Evolutionary conservation across 2,329 filamentous ascomycete species (phyloP).

Genomic region (Fusarium transvaalense): DNA sequence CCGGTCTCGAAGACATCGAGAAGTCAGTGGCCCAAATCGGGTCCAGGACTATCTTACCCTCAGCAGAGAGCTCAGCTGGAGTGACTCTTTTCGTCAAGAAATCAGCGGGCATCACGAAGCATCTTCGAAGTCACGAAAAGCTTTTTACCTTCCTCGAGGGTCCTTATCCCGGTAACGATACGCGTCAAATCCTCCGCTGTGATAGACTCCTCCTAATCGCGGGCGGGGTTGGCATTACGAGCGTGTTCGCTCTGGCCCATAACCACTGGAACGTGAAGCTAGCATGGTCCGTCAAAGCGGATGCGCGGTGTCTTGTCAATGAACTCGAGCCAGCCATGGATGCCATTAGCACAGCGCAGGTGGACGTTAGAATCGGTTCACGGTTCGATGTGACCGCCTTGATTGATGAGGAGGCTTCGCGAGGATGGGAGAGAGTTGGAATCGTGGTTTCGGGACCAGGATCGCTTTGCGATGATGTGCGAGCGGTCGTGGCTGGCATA

Average conservation of each 20-base stretch:
- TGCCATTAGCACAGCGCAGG: slow-evolving; percentile 1
- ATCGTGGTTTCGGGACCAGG: slow-evolving; percentile 19
- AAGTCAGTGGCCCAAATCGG: slow-evolving; percentile 5
- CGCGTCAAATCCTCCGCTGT: slow-evolving; percentile 5
- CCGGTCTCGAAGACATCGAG: slow-evolving; percentile 2
- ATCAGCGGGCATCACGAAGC: slow-evolving; percentile 10
- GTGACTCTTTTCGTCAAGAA: slow-evolving; percentile 19
- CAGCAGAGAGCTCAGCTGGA: slow-evolving; percentile 11
- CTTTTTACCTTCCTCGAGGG: slow-evolving; percentile 17
- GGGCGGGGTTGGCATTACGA: slow-evolving; percentile 19
- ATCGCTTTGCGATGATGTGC: slow-evolving; percentile 16
- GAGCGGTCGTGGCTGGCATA: slow-evolving; percentile 12
- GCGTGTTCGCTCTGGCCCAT: background rate
- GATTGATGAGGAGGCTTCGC: slow-evolving; percentile 1
- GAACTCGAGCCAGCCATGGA: slow-evolving; percentile 19
- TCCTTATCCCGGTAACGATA: background rate
- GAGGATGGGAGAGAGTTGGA: slow-evolving; percentile 17
- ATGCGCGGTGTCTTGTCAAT: slow-evolving; percentile 14
- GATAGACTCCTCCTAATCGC: slow-evolving; percentile 22
- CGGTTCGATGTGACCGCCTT: background rate
- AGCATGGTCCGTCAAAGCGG: slow-evolving; percentile 8
- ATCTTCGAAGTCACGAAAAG: slow-evolving; percentile 12
- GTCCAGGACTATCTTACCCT: background rate
- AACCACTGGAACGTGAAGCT: slow-evolving; percentile 25
- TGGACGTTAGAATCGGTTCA: slow-evolving; percentile 7